phyloP scores from a whole-genome alignment of 1,284 basidiomycete species.

The Apiotrichum porosum region DNA sequence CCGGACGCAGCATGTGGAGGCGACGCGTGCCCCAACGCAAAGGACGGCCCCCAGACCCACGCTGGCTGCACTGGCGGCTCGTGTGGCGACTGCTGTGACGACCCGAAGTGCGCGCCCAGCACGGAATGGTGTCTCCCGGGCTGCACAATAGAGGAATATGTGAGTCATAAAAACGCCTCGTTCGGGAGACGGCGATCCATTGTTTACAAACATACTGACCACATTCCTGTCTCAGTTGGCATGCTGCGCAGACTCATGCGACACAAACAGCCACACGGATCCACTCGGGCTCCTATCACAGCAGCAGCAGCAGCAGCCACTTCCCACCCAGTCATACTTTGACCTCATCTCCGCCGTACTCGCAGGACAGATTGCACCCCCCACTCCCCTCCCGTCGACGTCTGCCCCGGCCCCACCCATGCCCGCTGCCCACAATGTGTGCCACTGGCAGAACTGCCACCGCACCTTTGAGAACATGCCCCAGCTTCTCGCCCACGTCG shows the following conservation, averaged over 20 bases:
- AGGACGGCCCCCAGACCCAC: background rate
- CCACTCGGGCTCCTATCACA: constrained; percentile 7
- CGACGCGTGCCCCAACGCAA: constrained; percentile 1
- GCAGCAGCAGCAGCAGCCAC: background rate
- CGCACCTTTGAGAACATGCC: constrained; percentile 49
- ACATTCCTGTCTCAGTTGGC: constrained; percentile 39
- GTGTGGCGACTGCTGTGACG: constrained; percentile 7
- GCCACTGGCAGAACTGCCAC: constrained; percentile 52
- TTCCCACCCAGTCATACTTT: constrained; percentile 1
- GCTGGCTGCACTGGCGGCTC: constrained; percentile 10
- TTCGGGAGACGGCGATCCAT: too few relatives aligned
- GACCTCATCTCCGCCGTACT: constrained; percentile 7
- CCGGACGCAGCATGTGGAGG: constrained; percentile 3
- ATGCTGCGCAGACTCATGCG: constrained; percentile 29
- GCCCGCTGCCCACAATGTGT: constrained; percentile 22
- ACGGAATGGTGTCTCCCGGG: constrained; percentile 14
- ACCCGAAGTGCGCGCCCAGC: constrained; percentile 19
- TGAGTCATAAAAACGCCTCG: too few relatives aligned
- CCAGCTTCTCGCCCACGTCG: constrained; percentile 52
- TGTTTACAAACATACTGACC: too few relatives aligned
- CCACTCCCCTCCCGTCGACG: constrained; percentile 1
- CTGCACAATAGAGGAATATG: constrained; percentile 39
- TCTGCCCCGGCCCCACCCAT: background rate
- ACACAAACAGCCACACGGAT: constrained; percentile 1
- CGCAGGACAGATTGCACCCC: background rate